Conservation (phyloP, 148 eudicot genomes). For the Salicornia ramosissima region DNA sequence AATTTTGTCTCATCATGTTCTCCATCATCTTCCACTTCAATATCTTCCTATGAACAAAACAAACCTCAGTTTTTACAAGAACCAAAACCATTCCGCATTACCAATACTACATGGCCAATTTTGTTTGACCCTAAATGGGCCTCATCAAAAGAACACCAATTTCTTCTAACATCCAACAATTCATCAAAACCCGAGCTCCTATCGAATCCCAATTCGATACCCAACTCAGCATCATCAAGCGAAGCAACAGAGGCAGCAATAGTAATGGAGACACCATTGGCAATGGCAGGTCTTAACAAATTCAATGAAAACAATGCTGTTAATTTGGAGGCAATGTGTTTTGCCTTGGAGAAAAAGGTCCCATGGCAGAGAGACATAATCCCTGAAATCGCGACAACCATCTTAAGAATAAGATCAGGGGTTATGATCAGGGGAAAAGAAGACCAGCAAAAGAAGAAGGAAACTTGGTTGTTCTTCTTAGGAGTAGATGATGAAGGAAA, state of each 20-base stretch:
- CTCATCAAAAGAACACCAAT: constrained; percentile 35
- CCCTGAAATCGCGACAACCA: constrained; percentile 42
- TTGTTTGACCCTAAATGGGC: constrained; percentile 40
- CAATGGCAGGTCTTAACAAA: constrained; percentile 7
- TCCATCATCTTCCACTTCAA: constrained; percentile 52
- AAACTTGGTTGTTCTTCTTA: constrained; percentile 54
- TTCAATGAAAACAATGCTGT: constrained; percentile 47
- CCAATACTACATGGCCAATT: constrained; percentile 34
- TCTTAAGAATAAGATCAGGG: constrained; percentile 46
- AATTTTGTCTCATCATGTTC: constrained; percentile 43
- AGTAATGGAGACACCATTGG: constrained; percentile 3
- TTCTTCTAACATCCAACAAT: constrained; percentile 27
- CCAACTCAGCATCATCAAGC: constrained; percentile 82
- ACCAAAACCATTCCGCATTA: constrained; percentile 1
- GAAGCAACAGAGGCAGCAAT: constrained; percentile 46
- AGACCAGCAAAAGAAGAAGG: constrained; percentile 31
- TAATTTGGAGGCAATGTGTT: constrained; percentile 37
- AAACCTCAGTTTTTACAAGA: constrained; percentile 23
- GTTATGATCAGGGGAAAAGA: constrained; percentile 17
- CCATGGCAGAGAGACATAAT: constrained; percentile 69
- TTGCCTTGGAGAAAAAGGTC: constrained; percentile 54
- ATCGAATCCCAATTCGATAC: constrained; percentile 81
- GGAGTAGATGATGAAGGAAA: constrained; percentile 54
- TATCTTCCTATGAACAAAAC: constrained; percentile 46
- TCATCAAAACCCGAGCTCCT: constrained; percentile 52